Evolutionary conservation across 192 early-diverging fungal species (phyloP).

Genomic region (Coemansia sp.): DNA sequence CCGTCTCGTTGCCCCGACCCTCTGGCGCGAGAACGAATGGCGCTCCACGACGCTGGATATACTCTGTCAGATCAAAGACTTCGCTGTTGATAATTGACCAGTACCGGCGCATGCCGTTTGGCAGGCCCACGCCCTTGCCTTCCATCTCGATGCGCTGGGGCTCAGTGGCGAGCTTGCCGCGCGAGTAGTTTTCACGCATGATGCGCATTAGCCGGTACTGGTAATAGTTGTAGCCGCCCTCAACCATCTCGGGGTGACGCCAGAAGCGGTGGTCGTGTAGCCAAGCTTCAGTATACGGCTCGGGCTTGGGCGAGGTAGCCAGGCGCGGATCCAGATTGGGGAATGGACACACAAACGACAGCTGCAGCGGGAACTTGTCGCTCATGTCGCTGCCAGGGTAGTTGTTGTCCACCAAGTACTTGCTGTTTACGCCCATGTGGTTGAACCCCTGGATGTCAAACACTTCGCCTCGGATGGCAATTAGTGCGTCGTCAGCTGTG

Average conservation of each 20-base stretch:
- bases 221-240: conserved; percentile 65
- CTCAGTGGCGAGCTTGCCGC: conserved; percentile 65
- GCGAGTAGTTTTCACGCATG: conserved; percentile 61
- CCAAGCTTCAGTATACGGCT: conserved; percentile 59
- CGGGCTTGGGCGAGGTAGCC: conserved; percentile 52
- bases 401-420: conserved; percentile 49
- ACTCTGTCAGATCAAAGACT: conserved; percentile 71
- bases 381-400: conserved; percentile 70
- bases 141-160: conserved; percentile 58
- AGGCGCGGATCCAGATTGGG: conserved; percentile 54
- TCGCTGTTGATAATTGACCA: conserved; percentile 69
- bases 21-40: conserved; percentile 48
- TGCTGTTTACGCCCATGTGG: conserved; percentile 54
- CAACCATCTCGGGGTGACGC: conserved; percentile 75
- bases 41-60: conserved; percentile 55
- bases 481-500: conserved; percentile 58
- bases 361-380: conserved; percentile 67
- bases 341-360: conserved; percentile 59
- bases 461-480: conserved; percentile 77
- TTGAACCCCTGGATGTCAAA: conserved; percentile 72
- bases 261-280: conserved; percentile 72
- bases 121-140: conserved; percentile 43
- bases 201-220: conserved; percentile 61
- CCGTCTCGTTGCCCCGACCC: conserved; percentile 36
- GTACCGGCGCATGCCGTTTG: conserved; percentile 39